phyloP scores from a whole-genome alignment of 192 early-diverging fungal species.

The Podila verticillata region DNA sequence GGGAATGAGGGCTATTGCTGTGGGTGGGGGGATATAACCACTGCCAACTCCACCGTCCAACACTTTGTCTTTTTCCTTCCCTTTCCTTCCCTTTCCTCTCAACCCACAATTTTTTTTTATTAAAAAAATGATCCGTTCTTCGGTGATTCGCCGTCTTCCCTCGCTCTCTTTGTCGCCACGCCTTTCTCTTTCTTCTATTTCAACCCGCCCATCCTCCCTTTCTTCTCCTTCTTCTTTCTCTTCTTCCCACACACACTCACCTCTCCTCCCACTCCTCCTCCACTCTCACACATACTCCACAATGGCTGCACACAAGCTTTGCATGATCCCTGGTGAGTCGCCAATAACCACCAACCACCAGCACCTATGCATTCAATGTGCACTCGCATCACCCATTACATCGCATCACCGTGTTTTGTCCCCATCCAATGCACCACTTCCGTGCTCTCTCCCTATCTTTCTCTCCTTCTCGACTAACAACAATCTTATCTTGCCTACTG shows the following conservation, averaged over 20 bases:
- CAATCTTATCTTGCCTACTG: not conserved
- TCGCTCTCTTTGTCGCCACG: slow-evolving; percentile 10
- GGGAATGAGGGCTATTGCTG: too few species aligned
- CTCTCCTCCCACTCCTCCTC: slow-evolving; percentile 3
- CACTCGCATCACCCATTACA: not conserved
- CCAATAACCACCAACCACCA: not conserved
- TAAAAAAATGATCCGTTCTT: not conserved
- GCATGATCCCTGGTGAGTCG: slow-evolving; percentile 90
- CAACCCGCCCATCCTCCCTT: slow-evolving; percentile 4
- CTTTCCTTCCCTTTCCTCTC: not conserved
- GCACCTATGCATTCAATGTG: not conserved
- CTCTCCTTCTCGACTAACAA: not conserved
- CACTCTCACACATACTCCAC: slow-evolving; percentile 32
- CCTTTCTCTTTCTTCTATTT: not conserved
- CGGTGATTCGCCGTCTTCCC: not conserved
- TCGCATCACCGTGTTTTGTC: not conserved
- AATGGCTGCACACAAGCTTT: slow-evolving; percentile 74
- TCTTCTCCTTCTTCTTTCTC: not conserved
- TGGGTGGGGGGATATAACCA: too few species aligned
- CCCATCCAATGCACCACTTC: not conserved
- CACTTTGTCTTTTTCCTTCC: not conserved
- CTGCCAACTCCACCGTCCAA: too few species aligned
- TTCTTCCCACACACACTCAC: not conserved
- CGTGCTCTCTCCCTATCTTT: not conserved
- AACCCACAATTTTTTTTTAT: not conserved